Percentiles rank a stretch among this genome's conserved stretches.
Conservation (phyloP, 106 monocot genomes). For the Phalaenopsis aphrodite region DNA sequence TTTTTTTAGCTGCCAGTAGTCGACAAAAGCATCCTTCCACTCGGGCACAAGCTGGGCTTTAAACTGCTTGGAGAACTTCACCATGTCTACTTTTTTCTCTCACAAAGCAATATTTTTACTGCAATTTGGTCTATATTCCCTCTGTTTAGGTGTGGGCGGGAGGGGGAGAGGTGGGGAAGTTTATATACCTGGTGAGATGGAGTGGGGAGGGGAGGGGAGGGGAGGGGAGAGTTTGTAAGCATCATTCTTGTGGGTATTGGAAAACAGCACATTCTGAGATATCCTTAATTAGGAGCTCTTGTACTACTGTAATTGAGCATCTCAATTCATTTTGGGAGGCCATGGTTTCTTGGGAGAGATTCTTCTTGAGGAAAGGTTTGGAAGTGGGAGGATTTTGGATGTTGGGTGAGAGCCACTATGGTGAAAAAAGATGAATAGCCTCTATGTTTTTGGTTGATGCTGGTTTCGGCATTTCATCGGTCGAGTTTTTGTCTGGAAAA, state of each 20-base stretch:
- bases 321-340: slow-evolving; percentile 18
- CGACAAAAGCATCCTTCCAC: slow-evolving; percentile 99
- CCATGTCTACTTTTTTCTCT: slow-evolving; percentile 39
- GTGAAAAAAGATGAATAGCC: neutral
- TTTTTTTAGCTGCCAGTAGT: slow-evolving; percentile 89
- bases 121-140: neutral
- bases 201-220: neutral
- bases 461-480: neutral
- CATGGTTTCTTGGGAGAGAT: slow-evolving; percentile 20
- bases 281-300: slow-evolving; percentile 25
- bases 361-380: slow-evolving; percentile 6
- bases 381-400: neutral
- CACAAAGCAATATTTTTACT: neutral
- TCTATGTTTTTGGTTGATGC: slow-evolving; percentile 2
- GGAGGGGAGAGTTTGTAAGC: slow-evolving; percentile 6
- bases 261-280: slow-evolving; percentile 81
- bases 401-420: slow-evolving; percentile 3
- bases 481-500: neutral
- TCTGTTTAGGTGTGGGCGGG: neutral
- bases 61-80: slow-evolving; percentile 98
- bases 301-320: slow-evolving; percentile 17
- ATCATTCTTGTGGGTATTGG: slow-evolving; percentile 30
- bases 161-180: slow-evolving; percentile 7
- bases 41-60: slow-evolving; percentile 94
- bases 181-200: slow-evolving; percentile 31